Evolutionary conservation across 2,329 filamentous ascomycete species (phyloP), one percentile per base, ranked within the genome.

Genomic region (Neonectria punicea): DNA sequence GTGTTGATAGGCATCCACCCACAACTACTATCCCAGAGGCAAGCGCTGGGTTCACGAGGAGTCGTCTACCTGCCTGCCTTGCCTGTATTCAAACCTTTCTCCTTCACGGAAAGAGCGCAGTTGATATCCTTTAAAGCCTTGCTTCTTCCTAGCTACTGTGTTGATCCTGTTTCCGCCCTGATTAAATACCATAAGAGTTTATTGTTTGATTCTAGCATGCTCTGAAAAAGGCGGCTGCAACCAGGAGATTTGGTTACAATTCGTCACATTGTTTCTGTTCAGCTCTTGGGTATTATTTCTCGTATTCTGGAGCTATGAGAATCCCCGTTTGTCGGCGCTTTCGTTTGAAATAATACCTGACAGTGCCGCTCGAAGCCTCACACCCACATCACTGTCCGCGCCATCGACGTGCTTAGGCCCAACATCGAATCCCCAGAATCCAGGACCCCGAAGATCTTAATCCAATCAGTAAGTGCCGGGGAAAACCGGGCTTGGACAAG

Each of bases 61-160:
- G 39, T 28, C 18, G 18, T 36, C 22, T 28, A 36, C 53, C 20
- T 43, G 41, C 60, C 14, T 65, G 54, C 16, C 41, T 62, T 32
- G 28, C 32, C 20, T 30, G 46, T 55, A 41, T 30, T 59, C 39
- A 18, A 47, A n/a, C 28, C 14, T 20, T 22, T 22, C 39, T 36
- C 5, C 39, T 56, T 41, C 9, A 56, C 56, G 41, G 70, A 50
- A 73, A 63, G 69, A 66, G 67, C 59, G 63, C 55, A 60, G 47
- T 47, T 55, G 64, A 74, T 74, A 70, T 69, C 66, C 66, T 47
- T 63, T 58, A 34, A 50, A 58, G 25, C 50, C 30, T 65, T 61
- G 28, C 44, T 44, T 60, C 41, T 16, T 39, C 51, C 39, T 43
- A 41, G 46, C 4, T 30, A 67, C 44, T 36, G 25, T 13, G 18